Conservation (phyloP, 331 rosid species). For the Rosa hybrid region DNA sequence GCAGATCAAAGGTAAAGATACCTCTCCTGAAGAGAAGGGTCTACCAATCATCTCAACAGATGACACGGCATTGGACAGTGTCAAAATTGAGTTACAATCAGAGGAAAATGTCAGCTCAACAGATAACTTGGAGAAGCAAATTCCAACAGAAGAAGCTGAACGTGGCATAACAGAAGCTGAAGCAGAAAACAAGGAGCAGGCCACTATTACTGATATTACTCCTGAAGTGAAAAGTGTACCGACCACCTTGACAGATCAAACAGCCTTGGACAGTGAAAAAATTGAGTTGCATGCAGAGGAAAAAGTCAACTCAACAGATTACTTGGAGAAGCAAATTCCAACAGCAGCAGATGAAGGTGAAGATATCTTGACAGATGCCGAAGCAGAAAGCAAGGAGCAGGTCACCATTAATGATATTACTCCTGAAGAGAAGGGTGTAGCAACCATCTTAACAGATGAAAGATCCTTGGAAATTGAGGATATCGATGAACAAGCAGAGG, state of each 20-base stretch:
- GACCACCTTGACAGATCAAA: not conserved
- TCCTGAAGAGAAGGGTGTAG: conserved; percentile 7
- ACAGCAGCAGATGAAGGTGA: conserved; percentile 9
- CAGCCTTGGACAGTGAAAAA: not conserved
- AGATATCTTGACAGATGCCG: not conserved
- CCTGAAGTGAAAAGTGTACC: not conserved
- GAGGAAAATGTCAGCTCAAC: not conserved
- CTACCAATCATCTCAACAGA: not conserved
- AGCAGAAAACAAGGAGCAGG: conserved; percentile 14
- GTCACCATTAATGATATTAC: not conserved
- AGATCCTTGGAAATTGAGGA: not conserved
- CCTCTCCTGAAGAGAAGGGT: not conserved
- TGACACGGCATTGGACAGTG: not conserved
- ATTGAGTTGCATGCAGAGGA: conserved; percentile 11
- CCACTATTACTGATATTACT: not conserved
- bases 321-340: not conserved
- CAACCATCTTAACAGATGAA: conserved; percentile 12
- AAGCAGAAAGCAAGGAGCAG: not conserved
- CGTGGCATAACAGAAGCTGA: conserved; percentile 14
- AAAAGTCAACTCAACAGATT: not conserved
- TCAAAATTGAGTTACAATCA: not conserved
- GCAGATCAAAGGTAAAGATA: not conserved
- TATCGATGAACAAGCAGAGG: conserved; percentile 8
- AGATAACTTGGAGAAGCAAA: conserved; percentile 17
- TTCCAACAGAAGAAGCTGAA: conserved; percentile 10